These are phyloP conservation scores for Fusarium humuli DNA, from an alignment of 2,329 filamentous ascomycete genomes.

Conservation along the genomic window DNA sequence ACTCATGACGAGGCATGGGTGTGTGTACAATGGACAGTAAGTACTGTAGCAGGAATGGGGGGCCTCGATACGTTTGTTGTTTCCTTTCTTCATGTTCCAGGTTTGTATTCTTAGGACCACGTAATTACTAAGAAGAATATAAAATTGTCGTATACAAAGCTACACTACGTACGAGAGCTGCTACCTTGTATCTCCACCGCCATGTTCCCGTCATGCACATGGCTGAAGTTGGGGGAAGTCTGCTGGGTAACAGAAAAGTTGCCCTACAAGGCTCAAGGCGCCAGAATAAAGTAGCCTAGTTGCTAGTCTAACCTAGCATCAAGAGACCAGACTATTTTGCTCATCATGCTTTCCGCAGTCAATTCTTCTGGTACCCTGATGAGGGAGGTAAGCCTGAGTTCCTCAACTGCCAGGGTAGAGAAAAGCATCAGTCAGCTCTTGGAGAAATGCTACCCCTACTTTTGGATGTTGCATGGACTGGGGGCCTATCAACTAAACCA, in stretches of 20 bases:
- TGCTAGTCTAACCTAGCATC: background rate
- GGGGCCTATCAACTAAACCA: background rate
- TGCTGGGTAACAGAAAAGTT: background rate
- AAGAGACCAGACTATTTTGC: background rate
- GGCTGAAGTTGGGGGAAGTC: conserved; percentile 13
- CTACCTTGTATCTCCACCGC: conserved; percentile 20
- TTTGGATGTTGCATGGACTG: background rate
- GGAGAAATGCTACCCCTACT: conserved; percentile 9
- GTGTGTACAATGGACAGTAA: background rate
- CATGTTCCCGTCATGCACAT: conserved; percentile 25
- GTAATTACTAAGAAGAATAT: background rate
- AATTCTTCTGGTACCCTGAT: background rate
- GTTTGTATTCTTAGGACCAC: background rate
- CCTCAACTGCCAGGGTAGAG: background rate
- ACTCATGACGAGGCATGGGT: conserved; percentile 2
- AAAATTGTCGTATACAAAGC: background rate
- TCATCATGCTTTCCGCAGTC: background rate
- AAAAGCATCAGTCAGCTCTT: conserved; percentile 6
- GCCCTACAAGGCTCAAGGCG: background rate
- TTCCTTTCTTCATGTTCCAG: background rate
- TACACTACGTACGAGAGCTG: background rate
- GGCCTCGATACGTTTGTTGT: conserved; percentile 7
- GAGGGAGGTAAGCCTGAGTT: background rate
- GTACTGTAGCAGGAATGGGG: background rate
- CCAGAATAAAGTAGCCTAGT: background rate